A percentile compares a stretch with the other conserved stretches of the same genome.
phyloP scores from a whole-genome alignment of 768 basidiomycete genomes.

The Neoboletus brunneissimus region DNA sequence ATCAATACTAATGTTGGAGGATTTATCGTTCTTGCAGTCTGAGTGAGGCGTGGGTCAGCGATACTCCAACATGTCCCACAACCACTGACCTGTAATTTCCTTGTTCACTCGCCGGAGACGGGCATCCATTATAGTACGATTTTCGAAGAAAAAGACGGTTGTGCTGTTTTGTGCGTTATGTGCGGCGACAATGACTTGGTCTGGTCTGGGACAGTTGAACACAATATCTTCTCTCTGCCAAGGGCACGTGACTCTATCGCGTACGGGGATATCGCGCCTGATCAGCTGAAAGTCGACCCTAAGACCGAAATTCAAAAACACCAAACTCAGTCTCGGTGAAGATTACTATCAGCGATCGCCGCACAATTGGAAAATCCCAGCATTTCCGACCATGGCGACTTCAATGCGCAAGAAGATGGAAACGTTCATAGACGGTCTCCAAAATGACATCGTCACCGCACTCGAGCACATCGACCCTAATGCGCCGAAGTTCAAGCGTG shows the following conservation, averaged over 20 bases:
- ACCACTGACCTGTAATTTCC: conserved; percentile 74
- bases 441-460: conserved; percentile 71
- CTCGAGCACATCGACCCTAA: conserved; percentile 78
- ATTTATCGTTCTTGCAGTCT: conserved; percentile 97
- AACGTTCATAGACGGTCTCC: conserved; percentile 70
- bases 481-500: conserved; percentile 72
- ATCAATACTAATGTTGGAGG: conserved; percentile 81
- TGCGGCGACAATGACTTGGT: background rate
- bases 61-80: background rate
- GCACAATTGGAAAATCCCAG: background rate
- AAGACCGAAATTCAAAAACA: background rate
- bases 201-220: background rate
- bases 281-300: background rate
- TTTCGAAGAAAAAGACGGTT: background rate
- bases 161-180: background rate
- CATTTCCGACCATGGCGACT: conserved; percentile 8
- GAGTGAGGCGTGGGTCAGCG: conserved; percentile 12
- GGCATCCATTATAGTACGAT: conserved; percentile 65
- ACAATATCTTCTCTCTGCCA: conserved; percentile 1
- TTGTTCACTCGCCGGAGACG: conserved; percentile 89
- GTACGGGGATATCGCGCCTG: background rate
- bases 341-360: background rate
- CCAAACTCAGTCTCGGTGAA: background rate
- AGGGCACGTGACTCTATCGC: conserved; percentile 27
- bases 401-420: conserved; percentile 78